phyloP scores from a whole-genome alignment of 2,329 filamentous ascomycete species.

The Exophiala lecanii-corni region DNA sequence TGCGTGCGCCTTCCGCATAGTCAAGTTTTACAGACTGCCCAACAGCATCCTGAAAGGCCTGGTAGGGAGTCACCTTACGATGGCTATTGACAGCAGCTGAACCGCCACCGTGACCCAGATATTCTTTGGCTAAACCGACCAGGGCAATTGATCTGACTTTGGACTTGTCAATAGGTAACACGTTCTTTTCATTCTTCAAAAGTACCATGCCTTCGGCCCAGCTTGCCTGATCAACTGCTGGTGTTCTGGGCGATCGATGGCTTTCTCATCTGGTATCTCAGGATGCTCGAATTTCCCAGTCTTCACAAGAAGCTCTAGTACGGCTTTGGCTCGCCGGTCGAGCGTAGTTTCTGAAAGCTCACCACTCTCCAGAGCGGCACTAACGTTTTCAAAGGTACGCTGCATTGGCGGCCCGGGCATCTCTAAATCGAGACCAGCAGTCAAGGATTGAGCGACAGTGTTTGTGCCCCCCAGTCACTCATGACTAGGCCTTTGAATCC shows the following conservation, averaged over 20 bases:
- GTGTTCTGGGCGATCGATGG: constrained; percentile 18
- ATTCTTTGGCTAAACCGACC: constrained; percentile 34
- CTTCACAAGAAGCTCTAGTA: constrained; percentile 28
- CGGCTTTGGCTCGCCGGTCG: constrained; percentile 29
- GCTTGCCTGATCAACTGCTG: constrained; percentile 20
- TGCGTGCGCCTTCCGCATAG: constrained; percentile 27
- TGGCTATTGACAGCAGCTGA: constrained; percentile 34
- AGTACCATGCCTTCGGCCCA: constrained; percentile 24
- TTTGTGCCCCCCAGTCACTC: constrained; percentile 39
- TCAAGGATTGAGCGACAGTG: constrained; percentile 22
- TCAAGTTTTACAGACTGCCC: constrained; percentile 9
- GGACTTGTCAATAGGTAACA: constrained; percentile 24
- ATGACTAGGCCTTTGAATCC: constrained; percentile 41
- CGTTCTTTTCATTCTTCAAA: constrained; percentile 21
- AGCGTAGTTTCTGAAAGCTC: constrained; percentile 29
- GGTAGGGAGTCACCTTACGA: constrained; percentile 32
- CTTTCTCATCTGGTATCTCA: constrained; percentile 10
- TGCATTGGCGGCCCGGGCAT: constrained; percentile 25
- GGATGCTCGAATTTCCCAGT: constrained; percentile 6
- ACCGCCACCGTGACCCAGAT: constrained; percentile 33
- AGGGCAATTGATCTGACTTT: constrained; percentile 22
- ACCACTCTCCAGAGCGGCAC: constrained; percentile 28
- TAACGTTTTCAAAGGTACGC: constrained; percentile 33
- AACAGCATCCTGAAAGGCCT: constrained; percentile 24
- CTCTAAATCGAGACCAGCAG: constrained; percentile 26